These are phyloP conservation scores for Glonium stellatum DNA, from an alignment of 495 filamentous ascomycete genomes.

Conservation along the genomic window DNA sequence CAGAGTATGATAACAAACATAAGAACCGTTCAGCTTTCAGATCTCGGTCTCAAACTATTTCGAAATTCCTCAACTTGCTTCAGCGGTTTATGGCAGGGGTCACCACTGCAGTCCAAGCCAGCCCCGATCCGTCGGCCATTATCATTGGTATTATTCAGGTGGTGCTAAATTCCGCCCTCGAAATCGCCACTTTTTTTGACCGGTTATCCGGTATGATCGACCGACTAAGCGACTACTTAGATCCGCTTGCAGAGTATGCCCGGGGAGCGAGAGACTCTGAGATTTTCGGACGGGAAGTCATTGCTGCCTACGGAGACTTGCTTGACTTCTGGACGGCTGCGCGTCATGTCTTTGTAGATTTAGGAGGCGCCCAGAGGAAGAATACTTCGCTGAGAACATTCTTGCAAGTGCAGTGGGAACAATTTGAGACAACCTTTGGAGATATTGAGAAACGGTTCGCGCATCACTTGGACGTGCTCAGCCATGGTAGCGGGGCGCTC, in stretches of 20 bases:
- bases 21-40: constrained; percentile 4
- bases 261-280: neutral
- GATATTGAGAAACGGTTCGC: neutral
- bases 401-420: constrained; percentile 11
- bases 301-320: neutral
- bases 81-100: constrained; percentile 9
- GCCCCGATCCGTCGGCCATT: constrained; percentile 5
- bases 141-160: constrained; percentile 1
- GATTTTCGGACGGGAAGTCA: neutral
- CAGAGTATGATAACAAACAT: constrained; percentile 1
- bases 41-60: constrained; percentile 1
- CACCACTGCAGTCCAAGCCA: constrained; percentile 6
- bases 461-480: constrained; percentile 17
- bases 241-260: constrained; percentile 6
- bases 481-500: neutral
- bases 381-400: constrained; percentile 1
- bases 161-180: constrained; percentile 5
- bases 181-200: constrained; percentile 12
- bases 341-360: neutral
- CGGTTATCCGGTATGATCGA: constrained; percentile 14
- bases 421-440: constrained; percentile 8
- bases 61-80: constrained; percentile 8
- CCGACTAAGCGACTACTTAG: constrained; percentile 7
- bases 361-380: neutral
- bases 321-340: constrained; percentile 6